A percentile compares a stretch with the other conserved stretches of the same genome.
Conservation (phyloP, 1,284 basidiomycete genomes). For the Irpex rosettiformis region DNA sequence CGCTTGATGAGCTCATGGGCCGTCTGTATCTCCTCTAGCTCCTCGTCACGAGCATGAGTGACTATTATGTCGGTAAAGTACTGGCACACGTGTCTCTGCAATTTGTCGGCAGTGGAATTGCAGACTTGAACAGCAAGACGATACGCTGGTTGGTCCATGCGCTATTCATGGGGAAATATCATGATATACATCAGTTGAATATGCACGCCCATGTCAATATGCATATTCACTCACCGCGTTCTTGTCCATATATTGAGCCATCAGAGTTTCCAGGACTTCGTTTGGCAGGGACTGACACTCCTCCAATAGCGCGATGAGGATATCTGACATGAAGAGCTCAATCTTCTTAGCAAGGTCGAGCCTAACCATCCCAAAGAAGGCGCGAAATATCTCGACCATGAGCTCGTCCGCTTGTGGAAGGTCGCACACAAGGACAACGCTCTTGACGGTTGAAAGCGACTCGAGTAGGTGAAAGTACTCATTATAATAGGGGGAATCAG, state of each 20-base stretch:
- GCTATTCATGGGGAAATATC: constrained; percentile 35
- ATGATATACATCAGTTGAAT: background rate
- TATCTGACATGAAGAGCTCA: constrained; percentile 84
- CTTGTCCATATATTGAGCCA: constrained; percentile 85
- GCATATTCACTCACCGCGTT: constrained; percentile 50
- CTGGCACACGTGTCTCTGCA: constrained; percentile 87
- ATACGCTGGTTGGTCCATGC: constrained; percentile 74
- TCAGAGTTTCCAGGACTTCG: constrained; percentile 78
- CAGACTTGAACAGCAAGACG: constrained; percentile 89
- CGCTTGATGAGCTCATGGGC: constrained; percentile 87
- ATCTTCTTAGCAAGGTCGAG: constrained; percentile 88
- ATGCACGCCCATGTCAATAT: background rate
- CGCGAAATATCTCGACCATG: constrained; percentile 79
- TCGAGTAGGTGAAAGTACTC: constrained; percentile 94
- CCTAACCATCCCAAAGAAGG: constrained; percentile 78
- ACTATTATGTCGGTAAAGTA: constrained; percentile 90
- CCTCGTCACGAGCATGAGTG: constrained; percentile 52
- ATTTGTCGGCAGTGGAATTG: constrained; percentile 77
- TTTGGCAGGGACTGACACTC: constrained; percentile 75
- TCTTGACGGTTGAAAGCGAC: constrained; percentile 91
- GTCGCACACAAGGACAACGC: constrained; percentile 91
- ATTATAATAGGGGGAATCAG: constrained; percentile 74
- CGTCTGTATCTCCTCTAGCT: constrained; percentile 63
- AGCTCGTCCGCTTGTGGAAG: constrained; percentile 85
- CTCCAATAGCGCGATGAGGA: constrained; percentile 87